Evolutionary conservation across 1,284 basidiomycete species (phyloP), one percentile per base, ranked within the genome.

Genomic region (Ustilago xerochloae): DNA sequence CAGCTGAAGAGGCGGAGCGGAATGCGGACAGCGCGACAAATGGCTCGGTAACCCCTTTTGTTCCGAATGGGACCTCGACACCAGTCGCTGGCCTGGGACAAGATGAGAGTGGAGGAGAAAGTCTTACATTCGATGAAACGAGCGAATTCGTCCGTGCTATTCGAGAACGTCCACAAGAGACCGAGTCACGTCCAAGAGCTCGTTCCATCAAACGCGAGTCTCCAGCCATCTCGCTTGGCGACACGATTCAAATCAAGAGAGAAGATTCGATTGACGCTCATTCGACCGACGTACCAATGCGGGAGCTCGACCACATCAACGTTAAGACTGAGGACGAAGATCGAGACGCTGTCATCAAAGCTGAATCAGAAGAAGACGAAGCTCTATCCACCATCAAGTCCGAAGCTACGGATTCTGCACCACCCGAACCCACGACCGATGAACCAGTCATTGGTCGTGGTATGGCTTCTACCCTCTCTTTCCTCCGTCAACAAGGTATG

Each of bases 81-180:
- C 22, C 22, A 8, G 26, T 16, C 7, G 48, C 43, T 8, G 45
- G 22, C 12, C 43, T 39, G 0, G 52, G 54, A n/a, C 56, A 46
- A 7, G 53, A 30, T 9, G 54, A 20, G 20, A 67, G 22, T 26
- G 70, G 28, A 10, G 66, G 64, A 24, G 64, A 46, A 38, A 80
- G 50, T 39, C 87, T 99, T 32, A 92, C 92, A 0, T 95, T 99
- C 66, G 96, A 99, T 83, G 94, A 97, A 78, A 99, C 97, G 0
- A 93, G 93, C 16, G 95, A 98, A 84, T 99, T 99, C 78, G 93
- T 99, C 24, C 90, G 94, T 15, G 91, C 92, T 38, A 93, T 99
- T 72, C 90, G 90, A n/a, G 61, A 75, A 26, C 57, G 75, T 4
- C 64, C 71, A 0, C 88, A 76, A 0, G 89, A 90, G 75, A 87